phyloP scores from a whole-genome alignment of 371 early-diverging fungal species.

The Rhizopus sp. region DNA sequence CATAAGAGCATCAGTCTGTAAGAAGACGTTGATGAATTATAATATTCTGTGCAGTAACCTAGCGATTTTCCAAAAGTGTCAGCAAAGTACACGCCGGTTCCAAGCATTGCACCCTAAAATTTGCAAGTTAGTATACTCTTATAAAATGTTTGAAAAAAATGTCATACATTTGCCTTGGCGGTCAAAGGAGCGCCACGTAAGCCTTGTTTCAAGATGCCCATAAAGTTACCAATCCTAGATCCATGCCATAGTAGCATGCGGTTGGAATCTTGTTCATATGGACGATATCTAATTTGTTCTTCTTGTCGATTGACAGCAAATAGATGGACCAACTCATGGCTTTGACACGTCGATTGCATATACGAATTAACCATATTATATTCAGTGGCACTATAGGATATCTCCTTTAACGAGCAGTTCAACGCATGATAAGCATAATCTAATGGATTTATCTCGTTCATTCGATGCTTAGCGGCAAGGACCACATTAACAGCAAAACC shows the following conservation, averaged over 20 bases:
- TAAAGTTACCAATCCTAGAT: slow-evolving; percentile 42
- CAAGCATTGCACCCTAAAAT: slow-evolving; percentile 44
- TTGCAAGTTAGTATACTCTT: neutral
- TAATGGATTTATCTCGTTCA: slow-evolving; percentile 41
- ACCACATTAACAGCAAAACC: slow-evolving; percentile 52
- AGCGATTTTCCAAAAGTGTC: slow-evolving; percentile 56
- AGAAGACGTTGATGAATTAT: slow-evolving; percentile 12
- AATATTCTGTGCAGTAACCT: slow-evolving; percentile 31
- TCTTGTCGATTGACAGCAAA: slow-evolving; percentile 34
- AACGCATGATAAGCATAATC: slow-evolving; percentile 56
- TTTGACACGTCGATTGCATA: slow-evolving; percentile 35
- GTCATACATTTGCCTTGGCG: slow-evolving; percentile 32
- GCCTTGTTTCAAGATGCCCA: slow-evolving; percentile 53
- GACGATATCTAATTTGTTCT: slow-evolving; percentile 30
- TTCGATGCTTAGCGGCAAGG: slow-evolving; percentile 52
- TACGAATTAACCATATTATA: slow-evolving; percentile 44
- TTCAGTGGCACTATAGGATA: slow-evolving; percentile 21
- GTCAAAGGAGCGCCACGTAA: slow-evolving; percentile 36
- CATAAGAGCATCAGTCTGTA: slow-evolving; percentile 50
- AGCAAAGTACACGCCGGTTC: slow-evolving; percentile 65
- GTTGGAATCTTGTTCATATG: slow-evolving; percentile 26
- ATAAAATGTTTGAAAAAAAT: neutral
- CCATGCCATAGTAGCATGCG: slow-evolving; percentile 59
- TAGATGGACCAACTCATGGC: slow-evolving; percentile 43
- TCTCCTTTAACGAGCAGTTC: slow-evolving; percentile 32